Evolutionary conservation across 2,329 filamentous ascomycete genomes (phyloP).

Genomic region (Paecilomyces variotii): DNA sequence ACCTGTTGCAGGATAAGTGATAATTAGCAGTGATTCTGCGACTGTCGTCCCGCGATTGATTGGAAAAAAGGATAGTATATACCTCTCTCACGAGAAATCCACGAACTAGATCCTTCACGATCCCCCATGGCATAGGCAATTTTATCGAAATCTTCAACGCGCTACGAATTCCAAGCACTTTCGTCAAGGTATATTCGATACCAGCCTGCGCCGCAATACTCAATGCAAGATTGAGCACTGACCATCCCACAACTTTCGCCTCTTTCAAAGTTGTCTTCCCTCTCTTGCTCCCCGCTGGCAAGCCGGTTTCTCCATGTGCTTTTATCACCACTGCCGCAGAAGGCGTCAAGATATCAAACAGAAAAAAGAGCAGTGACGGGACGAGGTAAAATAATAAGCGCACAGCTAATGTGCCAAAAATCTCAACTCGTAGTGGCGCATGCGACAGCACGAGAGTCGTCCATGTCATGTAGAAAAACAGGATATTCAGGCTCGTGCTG

Average conservation of each 20-base stretch:
- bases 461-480: conserved; percentile 92
- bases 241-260: conserved; percentile 46
- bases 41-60: neutral
- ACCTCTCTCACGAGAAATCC: conserved; percentile 53
- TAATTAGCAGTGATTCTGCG: neutral
- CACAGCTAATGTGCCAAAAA: conserved; percentile 61
- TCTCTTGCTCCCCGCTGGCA: conserved; percentile 36
- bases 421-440: conserved; percentile 64
- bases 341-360: conserved; percentile 64
- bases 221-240: conserved; percentile 48
- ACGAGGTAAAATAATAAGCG: conserved; percentile 63
- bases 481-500: conserved; percentile 70
- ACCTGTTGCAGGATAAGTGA: conserved; percentile 11
- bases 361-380: conserved; percentile 63
- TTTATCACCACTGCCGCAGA: conserved; percentile 63
- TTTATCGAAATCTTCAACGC: conserved; percentile 50
- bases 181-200: conserved; percentile 49
- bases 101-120: conserved; percentile 47
- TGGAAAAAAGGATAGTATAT: too few relatives aligned
- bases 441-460: conserved; percentile 72
- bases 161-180: conserved; percentile 46
- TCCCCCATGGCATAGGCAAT: conserved; percentile 55
- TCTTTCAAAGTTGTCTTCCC: conserved; percentile 33
- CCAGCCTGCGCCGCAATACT: conserved; percentile 46
- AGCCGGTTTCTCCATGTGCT: conserved; percentile 48